Base-by-base conservation (phyloP, 116 monocot genomes). In the Trichopus zeylanicus region DNA sequence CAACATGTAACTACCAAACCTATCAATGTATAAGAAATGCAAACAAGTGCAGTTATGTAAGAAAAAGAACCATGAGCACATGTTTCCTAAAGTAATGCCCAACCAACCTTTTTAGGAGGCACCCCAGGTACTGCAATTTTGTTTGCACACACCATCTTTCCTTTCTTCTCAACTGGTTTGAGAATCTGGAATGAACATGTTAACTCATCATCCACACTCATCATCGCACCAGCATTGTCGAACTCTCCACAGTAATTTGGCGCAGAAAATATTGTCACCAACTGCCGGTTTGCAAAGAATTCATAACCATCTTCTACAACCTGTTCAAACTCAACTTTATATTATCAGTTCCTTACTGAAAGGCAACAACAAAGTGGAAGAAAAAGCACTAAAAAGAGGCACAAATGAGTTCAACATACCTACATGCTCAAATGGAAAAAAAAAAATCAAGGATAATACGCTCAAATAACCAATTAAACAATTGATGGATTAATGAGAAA, bases 21-120 rank as follows among this genome's bases (percentile, higher is more conserved):
- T 42, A 16, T 42, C 42, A 42, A n/a, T n/a, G n/a, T n/a, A n/a
- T n/a, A n/a, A n/a, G n/a, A n/a, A n/a, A n/a, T n/a, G n/a, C n/a
- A n/a, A n/a, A n/a, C n/a, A n/a, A n/a, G n/a, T 42, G 42, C 12
- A 42, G 8, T 37, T 37, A 13, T n/a, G n/a, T n/a, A n/a, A n/a
- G n/a, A n/a, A n/a, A 42, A 42, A 42, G 42, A 7, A 42, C n/a
- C n/a, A 42, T 2, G 13, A 42, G 13, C 42, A 9, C 18, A 42
- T 16, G n/a, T 16, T 42, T 42, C 42, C n/a, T 42, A 15, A 42
- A 42, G 42, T 2, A 42, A 42, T 42, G 12, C n/a, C 12, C 13
- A 42, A 42, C 42, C 42, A 42, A 42, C 42, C 42, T 42, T 42
- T 42, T 42, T 42, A 42, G 42, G 42, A 42, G 42, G 42, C n/a